Conservation (phyloP, 805 yeast genomes). For the Hanseniaspora lindneri region DNA sequence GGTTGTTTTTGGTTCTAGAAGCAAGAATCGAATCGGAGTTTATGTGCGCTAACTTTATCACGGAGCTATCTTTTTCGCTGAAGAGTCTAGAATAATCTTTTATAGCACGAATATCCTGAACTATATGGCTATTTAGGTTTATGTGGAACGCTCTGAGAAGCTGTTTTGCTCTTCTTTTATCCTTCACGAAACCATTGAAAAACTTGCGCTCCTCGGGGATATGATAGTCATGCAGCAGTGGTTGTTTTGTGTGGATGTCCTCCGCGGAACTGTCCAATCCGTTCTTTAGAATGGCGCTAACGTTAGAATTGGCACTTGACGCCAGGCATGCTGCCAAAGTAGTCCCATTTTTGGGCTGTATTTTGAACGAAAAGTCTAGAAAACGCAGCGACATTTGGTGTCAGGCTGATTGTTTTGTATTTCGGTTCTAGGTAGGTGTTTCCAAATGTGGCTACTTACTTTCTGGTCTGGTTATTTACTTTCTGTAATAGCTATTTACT, state of each 20-base stretch:
- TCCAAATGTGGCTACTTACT: no score
- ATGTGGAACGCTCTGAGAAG: not conserved
- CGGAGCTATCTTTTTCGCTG: not conserved
- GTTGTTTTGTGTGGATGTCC: not conserved
- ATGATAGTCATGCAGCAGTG: not conserved
- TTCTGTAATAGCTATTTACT: no score
- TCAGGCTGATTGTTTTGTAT: no score
- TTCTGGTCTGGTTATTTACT: no score
- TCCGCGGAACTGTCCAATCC: not conserved
- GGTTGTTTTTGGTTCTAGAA: not conserved
- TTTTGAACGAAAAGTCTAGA: not conserved
- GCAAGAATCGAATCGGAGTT: not conserved
- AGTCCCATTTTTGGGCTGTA: not conserved
- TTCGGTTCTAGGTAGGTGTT: no score
- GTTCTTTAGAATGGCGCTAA: no score
- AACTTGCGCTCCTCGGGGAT: not conserved
- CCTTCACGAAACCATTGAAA: not conserved
- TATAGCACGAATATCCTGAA: not conserved
- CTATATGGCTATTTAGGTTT: not conserved
- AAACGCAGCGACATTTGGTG: not conserved
- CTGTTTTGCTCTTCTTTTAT: not conserved
- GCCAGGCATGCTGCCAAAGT: no score
- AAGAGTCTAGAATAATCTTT: not conserved
- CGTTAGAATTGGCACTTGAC: no score
- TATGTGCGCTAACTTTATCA: not conserved